These are phyloP conservation scores for Papiliotrema laurentii DNA, from an alignment of 1,284 basidiomycete genomes.

Conservation along the genomic window DNA sequence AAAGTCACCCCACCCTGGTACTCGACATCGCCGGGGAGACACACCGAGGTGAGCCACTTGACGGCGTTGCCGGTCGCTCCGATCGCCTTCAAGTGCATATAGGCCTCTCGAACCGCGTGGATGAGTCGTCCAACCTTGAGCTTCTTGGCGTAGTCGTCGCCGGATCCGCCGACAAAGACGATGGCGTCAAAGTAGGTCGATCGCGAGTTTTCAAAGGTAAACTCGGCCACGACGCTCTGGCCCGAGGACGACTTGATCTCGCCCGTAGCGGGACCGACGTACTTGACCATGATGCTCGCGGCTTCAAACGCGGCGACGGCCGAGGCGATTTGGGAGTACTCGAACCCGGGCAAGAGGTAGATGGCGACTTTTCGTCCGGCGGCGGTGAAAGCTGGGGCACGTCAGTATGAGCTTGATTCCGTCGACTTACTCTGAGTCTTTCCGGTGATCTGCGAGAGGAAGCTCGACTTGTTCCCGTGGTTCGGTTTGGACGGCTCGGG, in stretches of 20 bases:
- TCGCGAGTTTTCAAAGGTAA: constrained; percentile 59
- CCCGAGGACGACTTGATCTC: constrained; percentile 52
- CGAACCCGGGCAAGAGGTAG: constrained; percentile 68
- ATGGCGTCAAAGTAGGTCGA: constrained; percentile 76
- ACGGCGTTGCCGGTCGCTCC: constrained; percentile 59
- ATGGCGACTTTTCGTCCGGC: constrained; percentile 66
- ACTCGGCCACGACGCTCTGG: constrained; percentile 25
- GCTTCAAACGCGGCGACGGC: constrained; percentile 57
- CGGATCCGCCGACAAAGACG: constrained; percentile 61
- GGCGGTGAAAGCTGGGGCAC: constrained; percentile 38
- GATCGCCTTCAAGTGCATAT: constrained; percentile 71
- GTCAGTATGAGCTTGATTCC: background rate
- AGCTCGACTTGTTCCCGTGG: constrained; percentile 56
- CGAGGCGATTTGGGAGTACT: constrained; percentile 56
- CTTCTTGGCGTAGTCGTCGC: constrained; percentile 53
- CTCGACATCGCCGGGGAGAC: constrained; percentile 39
- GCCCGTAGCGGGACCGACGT: constrained; percentile 66
- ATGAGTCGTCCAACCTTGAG: constrained; percentile 48
- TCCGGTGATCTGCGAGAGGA: constrained; percentile 59
- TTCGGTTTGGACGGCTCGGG: constrained; percentile 58
- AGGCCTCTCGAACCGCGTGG: constrained; percentile 69
- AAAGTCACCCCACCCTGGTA: constrained; percentile 30
- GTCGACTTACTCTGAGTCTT: constrained; percentile 33
- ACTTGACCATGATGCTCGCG: constrained; percentile 57
- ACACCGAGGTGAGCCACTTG: constrained; percentile 32